Conservation (phyloP, 345 rosid genomes). For the Punica granatum region DNA sequence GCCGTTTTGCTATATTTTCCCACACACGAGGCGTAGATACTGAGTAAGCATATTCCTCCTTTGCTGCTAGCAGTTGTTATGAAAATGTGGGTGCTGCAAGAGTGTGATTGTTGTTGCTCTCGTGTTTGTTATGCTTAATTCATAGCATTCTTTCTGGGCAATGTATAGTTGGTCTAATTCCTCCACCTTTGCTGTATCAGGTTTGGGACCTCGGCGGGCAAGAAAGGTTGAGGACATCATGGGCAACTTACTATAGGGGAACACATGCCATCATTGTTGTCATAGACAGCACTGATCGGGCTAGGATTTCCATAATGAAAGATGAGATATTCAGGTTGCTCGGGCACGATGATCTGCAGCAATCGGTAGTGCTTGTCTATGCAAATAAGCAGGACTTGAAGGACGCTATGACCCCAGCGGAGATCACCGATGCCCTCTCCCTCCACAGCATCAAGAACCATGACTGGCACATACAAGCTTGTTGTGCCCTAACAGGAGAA, state of each 20-base stretch:
- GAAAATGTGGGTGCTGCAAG: not conserved
- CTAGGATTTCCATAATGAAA: constrained; percentile 78
- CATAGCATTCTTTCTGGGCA: not conserved
- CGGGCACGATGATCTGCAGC: constrained; percentile 74
- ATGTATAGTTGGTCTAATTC: not conserved
- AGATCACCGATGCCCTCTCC: constrained; percentile 74
- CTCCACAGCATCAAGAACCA: constrained; percentile 92
- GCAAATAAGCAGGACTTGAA: constrained; percentile 91
- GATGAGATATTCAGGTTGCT: constrained; percentile 77
- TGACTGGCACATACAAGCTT: constrained; percentile 97
- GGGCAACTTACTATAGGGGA: constrained; percentile 95
- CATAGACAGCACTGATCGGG: constrained; percentile 92
- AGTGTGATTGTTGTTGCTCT: not conserved
- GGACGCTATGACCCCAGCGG: constrained; percentile 92
- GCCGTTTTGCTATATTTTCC: not conserved
- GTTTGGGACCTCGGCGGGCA: constrained; percentile 99
- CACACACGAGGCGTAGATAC: not conserved
- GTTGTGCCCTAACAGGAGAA: constrained; percentile 83
- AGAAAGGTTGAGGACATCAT: constrained; percentile 84
- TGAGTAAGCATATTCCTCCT: not conserved
- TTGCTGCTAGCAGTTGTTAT: not conserved
- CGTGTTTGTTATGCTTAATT: not conserved
- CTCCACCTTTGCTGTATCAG: constrained; percentile 20
- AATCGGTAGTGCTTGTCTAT: constrained; percentile 65
- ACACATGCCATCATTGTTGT: constrained; percentile 83